Evolutionary conservation across 164 flowering plant genomes (phyloP).

Genomic region (Vitis riparia): DNA sequence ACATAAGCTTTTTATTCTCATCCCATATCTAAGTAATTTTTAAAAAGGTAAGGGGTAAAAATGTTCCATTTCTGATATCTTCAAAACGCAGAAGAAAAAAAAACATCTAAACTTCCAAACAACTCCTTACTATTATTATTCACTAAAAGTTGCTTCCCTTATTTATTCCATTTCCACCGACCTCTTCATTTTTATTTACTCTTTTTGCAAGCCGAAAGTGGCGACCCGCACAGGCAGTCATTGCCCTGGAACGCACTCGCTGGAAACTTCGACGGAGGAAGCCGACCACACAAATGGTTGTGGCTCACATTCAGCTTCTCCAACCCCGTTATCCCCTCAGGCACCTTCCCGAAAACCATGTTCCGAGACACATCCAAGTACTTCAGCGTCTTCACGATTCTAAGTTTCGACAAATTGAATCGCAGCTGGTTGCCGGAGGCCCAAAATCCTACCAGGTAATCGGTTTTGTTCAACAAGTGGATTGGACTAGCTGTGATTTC

Average conservation of each 20-base stretch:
- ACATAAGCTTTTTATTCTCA: no score
- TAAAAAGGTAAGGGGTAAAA: no score
- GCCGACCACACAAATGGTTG: constrained; percentile 58
- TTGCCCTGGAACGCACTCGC: constrained; percentile 55
- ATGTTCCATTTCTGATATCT: no score
- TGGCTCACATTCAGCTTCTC: constrained; percentile 50
- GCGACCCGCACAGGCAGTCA: constrained; percentile 67
- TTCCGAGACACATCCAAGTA: constrained; percentile 61
- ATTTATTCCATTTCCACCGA: no score
- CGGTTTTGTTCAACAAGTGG: constrained; percentile 46
- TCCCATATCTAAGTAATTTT: no score
- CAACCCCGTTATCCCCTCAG: constrained; percentile 39
- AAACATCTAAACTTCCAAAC: no score
- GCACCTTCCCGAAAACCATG: constrained; percentile 54
- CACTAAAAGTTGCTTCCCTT: no score
- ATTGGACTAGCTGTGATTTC: constrained; percentile 64
- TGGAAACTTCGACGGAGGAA: constrained; percentile 55
- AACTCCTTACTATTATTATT: no score
- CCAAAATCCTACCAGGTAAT: constrained; percentile 50
- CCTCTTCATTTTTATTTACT: no score
- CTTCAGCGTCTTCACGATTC: constrained; percentile 40
- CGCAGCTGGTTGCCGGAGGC: constrained; percentile 41
- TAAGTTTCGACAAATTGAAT: constrained; percentile 45
- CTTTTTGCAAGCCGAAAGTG: constrained; percentile 43
- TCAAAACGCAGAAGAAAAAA: no score